Percentiles rank a stretch among this genome's conserved stretches.
phyloP scores from a whole-genome alignment of 2,329 filamentous ascomycete genomes.

The Monilinia fructigena region DNA sequence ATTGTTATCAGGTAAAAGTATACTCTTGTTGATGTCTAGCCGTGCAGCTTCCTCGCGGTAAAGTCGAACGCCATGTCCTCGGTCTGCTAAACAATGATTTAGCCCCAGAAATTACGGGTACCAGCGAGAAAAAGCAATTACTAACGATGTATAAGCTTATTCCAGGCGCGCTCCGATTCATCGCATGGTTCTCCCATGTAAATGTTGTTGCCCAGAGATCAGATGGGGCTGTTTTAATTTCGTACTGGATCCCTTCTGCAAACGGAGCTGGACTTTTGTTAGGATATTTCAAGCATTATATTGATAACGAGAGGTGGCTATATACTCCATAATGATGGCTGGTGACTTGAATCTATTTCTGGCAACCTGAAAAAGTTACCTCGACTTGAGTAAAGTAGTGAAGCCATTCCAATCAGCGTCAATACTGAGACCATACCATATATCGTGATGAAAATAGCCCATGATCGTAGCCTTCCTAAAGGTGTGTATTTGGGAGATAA shows the following conservation, averaged over 20 bases:
- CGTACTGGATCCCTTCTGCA: constrained; percentile 3
- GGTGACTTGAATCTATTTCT: background rate
- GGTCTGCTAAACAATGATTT: background rate
- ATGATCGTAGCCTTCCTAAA: background rate
- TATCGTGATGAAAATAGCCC: background rate
- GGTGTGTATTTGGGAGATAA: background rate
- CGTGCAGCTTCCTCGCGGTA: constrained; percentile 15
- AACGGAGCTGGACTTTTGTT: constrained; percentile 10
- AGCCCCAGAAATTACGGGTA: background rate
- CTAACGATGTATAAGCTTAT: constrained; percentile 20
- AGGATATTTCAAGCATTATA: background rate
- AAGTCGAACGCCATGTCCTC: constrained; percentile 14
- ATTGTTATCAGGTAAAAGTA: constrained; percentile 12
- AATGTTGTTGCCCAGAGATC: constrained; percentile 10
- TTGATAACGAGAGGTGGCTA: background rate
- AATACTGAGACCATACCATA: background rate
- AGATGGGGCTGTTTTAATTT: background rate
- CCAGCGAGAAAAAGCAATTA: background rate
- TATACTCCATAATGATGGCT: constrained; percentile 15
- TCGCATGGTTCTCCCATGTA: constrained; percentile 21
- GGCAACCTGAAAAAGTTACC: background rate
- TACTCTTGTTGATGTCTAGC: constrained; percentile 19
- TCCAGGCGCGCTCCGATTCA: constrained; percentile 20
- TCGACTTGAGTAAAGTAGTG: constrained; percentile 10
- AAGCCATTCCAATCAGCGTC: constrained; percentile 12